phyloP scores from a whole-genome alignment of 2,329 filamentous ascomycete genomes.

The Alternaria ethzedia region DNA sequence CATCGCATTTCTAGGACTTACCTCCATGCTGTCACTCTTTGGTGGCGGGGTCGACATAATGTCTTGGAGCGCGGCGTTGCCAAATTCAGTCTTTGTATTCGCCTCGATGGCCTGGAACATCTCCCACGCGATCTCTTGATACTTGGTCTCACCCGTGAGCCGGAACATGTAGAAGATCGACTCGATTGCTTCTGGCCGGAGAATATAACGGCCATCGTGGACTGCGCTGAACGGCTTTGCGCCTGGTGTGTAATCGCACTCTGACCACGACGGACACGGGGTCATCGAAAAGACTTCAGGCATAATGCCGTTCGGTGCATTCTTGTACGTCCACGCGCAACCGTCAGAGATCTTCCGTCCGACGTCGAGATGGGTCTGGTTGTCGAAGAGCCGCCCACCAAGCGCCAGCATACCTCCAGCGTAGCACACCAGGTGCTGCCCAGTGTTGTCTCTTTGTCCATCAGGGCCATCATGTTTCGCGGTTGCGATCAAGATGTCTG shows the following conservation, averaged over 20 bases:
- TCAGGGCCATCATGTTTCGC: conserved; percentile 37
- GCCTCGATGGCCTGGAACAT: conserved; percentile 55
- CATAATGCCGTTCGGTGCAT: conserved; percentile 65
- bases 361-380: conserved; percentile 60
- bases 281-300: conserved; percentile 53
- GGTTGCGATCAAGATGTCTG: conserved; percentile 55
- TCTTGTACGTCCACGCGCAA: conserved; percentile 67
- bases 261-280: conserved; percentile 49
- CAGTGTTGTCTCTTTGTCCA: conserved; percentile 51
- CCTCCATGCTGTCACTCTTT: conserved; percentile 51
- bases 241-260: conserved; percentile 49
- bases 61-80: conserved; percentile 54
- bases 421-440: conserved; percentile 66
- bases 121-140: conserved; percentile 55
- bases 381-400: conserved; percentile 62
- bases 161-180: conserved; percentile 66
- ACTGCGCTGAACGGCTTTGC: conserved; percentile 46
- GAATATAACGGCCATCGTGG: conserved; percentile 53
- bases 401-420: conserved; percentile 67
- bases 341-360: conserved; percentile 64
- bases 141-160: conserved; percentile 60
- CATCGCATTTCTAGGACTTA: background rate
- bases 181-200: conserved; percentile 65
- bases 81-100: conserved; percentile 51
- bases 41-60: conserved; percentile 50